Evolutionary conservation across 257 asterid genomes (phyloP).

Genomic region (Ocimum tenuiflorum): DNA sequence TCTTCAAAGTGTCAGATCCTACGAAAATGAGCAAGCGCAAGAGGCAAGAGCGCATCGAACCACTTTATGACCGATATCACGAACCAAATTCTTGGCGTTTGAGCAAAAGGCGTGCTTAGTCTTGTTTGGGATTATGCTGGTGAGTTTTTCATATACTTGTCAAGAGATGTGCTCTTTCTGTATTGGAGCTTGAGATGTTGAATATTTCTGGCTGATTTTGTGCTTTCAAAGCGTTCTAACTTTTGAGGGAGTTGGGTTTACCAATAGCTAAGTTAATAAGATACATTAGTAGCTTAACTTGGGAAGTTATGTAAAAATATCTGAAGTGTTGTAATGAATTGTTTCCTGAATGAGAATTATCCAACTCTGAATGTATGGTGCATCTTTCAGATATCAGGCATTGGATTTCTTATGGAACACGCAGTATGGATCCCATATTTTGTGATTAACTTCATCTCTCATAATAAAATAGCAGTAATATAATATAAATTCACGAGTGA

Average conservation of each 20-base stretch:
- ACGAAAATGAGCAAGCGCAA: constrained; percentile 95
- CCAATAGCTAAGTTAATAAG: background rate
- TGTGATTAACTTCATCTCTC: no score
- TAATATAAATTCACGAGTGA: no score
- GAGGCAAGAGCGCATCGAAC: constrained; percentile 94
- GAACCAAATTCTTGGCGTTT: constrained; percentile 97
- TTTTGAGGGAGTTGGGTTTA: no score
- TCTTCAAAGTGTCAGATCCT: constrained; percentile 83
- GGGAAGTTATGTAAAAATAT: background rate
- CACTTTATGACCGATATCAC: constrained; percentile 82
- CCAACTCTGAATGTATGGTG: no score
- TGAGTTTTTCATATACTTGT: constrained; percentile 2
- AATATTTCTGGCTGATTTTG: no score
- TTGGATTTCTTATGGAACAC: no score
- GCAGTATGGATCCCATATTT: no score
- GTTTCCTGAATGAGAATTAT: background rate
- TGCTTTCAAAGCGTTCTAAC: no score
- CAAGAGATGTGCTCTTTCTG: background rate
- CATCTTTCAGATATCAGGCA: no score
- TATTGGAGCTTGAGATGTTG: no score
- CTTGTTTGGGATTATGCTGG: constrained; percentile 18
- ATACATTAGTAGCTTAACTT: background rate
- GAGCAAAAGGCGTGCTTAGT: constrained; percentile 84
- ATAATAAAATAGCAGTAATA: no score
- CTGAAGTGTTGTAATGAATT: background rate